phyloP scores from a whole-genome alignment of 2,329 filamentous ascomycete species.

The Neoascochyta sp. region DNA sequence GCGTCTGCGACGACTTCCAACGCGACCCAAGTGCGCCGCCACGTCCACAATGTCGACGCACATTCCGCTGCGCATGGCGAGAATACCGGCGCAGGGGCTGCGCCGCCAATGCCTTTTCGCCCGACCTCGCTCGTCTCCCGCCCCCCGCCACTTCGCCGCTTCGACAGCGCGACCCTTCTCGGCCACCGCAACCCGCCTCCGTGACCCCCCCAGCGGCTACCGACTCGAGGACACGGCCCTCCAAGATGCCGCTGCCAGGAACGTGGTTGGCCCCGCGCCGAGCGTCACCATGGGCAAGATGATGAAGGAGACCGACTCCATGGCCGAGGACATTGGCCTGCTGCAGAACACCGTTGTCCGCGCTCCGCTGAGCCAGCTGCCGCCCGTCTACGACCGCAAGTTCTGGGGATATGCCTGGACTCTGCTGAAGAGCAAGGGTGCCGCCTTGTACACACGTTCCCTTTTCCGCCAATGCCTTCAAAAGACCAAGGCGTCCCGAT shows the following conservation, averaged over 20 bases:
- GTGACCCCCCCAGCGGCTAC: slow-evolving; percentile 6
- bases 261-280: slow-evolving; percentile 9
- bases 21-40: slow-evolving; percentile 7
- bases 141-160: slow-evolving; percentile 7
- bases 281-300: slow-evolving; percentile 4
- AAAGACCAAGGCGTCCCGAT: slow-evolving; percentile 11
- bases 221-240: slow-evolving; percentile 9
- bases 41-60: slow-evolving; percentile 25
- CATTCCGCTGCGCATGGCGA: slow-evolving; percentile 20
- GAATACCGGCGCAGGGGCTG: slow-evolving; percentile 15
- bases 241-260: slow-evolving; percentile 7
- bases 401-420: slow-evolving; percentile 19
- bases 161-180: slow-evolving; percentile 21
- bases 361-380: slow-evolving; percentile 13
- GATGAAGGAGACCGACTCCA: slow-evolving; percentile 5
- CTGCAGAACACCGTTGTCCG: slow-evolving; percentile 20
- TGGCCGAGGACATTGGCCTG: slow-evolving; percentile 22
- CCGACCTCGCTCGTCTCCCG: slow-evolving; percentile 6
- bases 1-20: slow-evolving; percentile 6
- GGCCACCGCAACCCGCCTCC: slow-evolving; percentile 14
- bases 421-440: slow-evolving; percentile 14
- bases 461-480: slow-evolving; percentile 13
- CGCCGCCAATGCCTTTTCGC: slow-evolving; percentile 29
- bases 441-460: slow-evolving; percentile 16
- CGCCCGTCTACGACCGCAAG: slow-evolving; percentile 1